These are phyloP conservation scores for Nakazawaea populi DNA, from an alignment of 805 yeast genomes.

Conservation along the genomic window DNA sequence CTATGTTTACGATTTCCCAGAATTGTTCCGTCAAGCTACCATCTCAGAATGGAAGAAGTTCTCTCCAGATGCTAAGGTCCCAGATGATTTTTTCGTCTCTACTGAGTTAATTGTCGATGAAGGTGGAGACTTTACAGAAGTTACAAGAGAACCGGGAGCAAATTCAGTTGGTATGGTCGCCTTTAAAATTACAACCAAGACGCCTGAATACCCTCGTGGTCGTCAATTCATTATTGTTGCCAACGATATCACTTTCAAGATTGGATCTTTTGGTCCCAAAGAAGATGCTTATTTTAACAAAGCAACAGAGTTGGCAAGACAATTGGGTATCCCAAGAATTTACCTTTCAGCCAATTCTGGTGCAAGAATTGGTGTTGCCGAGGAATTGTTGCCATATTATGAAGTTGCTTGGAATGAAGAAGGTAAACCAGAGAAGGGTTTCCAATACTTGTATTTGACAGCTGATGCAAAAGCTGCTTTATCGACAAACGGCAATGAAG, in stretches of 20 bases:
- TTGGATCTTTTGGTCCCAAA: constrained; percentile 97
- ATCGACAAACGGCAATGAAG: constrained; percentile 52
- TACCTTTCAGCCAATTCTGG: constrained; percentile 98
- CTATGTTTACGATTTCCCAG: constrained; percentile 98
- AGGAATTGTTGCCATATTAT: constrained; percentile 83
- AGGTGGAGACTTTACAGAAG: constrained; percentile 74
- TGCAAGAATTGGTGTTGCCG: constrained; percentile 98
- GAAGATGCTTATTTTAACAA: constrained; percentile 90
- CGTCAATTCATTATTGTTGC: constrained; percentile 92
- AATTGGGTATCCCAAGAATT: constrained; percentile 89
- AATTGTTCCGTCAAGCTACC: constrained; percentile 90
- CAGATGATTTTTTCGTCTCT: constrained; percentile 72
- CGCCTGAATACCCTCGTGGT: constrained; percentile 96
- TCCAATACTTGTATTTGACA: constrained; percentile 79
- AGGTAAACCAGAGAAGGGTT: constrained; percentile 74
- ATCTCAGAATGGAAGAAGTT: constrained; percentile 76
- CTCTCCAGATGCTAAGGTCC: constrained; percentile 49
- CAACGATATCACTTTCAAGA: constrained; percentile 94
- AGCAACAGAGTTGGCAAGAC: constrained; percentile 88
- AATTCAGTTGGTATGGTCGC: constrained; percentile 98
- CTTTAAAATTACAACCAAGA: constrained; percentile 82
- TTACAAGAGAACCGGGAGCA: constrained; percentile 93
- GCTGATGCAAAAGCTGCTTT: constrained; percentile 55
- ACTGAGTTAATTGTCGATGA: constrained; percentile 85
- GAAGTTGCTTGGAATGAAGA: constrained; percentile 91